Evolutionary conservation across 257 asterid genomes (phyloP), one percentile per base, ranked within the genome.

Genomic region (Leptodermis oblonga): DNA sequence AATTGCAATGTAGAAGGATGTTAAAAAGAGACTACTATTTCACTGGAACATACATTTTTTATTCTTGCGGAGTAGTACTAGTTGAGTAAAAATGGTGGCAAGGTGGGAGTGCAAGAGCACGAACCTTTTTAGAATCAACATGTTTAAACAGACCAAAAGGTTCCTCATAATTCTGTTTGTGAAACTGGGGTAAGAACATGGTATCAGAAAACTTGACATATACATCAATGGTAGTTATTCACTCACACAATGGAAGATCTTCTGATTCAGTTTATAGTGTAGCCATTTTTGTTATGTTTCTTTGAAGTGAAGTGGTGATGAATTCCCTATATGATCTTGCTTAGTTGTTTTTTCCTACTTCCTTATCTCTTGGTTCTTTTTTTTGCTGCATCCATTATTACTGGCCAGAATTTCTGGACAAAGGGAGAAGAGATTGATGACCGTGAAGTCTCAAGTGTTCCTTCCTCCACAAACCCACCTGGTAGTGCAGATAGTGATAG

Each of bases 391-490:
- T 37, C 61, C 30, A 34, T n/a, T 60, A 52, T 17, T 61, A 25
- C 69, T 75, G 67, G 68, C 67, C 85, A 90, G 98, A 83, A 80
- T 75, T 70, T 77, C 68, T 76, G 87, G 80, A 72, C 77, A 34
- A 83, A 76, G 82, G 85, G 53, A 41, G 90, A 90, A 76, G 96
- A 84, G 75, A 56, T 43, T 67, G 88, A 86, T 34, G 88, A 63
- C 14, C 88, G 75, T 67, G 86, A 78, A 82, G 81, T 74, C 71
- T 77, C 80, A 67, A 83, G 81, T 74, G 75, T 58, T 70, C 78
- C 75, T 62, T 68, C 76, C 49, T 45, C 65, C 77, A 68, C 83
- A 72, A 37, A 59, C 54, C 76, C 74, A 69, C 73, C 10, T 64
- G 78, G 62, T 56, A 43, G 61, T 41, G 80, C 55, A 69, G 81